Conservation (phyloP, 345 rosid species). For the Pugionium dolabratum region DNA sequence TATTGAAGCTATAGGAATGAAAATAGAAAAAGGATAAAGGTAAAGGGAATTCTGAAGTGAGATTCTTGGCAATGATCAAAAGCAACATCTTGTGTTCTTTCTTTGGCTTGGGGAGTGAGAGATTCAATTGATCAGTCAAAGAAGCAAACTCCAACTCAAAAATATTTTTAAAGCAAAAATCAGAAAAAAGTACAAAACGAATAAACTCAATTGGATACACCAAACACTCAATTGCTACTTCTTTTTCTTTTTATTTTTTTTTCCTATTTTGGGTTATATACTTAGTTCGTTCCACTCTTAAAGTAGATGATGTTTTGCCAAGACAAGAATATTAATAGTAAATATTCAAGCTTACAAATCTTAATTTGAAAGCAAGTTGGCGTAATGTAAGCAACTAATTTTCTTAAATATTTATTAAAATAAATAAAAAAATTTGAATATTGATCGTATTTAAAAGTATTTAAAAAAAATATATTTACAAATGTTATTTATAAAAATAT, state of each 20-base stretch:
- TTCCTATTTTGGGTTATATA: slow-evolving; percentile 33
- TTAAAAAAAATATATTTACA: too few species aligned
- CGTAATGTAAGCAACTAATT: too few species aligned
- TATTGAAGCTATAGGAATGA: slow-evolving; percentile 24
- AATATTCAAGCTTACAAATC: slow-evolving; percentile 14
- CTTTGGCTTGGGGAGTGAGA: slow-evolving; percentile 41
- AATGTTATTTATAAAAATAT: too few species aligned
- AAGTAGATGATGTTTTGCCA: slow-evolving; percentile 39
- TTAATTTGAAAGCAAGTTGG: slow-evolving; percentile 30
- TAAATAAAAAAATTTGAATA: too few species aligned
- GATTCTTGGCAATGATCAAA: slow-evolving; percentile 47
- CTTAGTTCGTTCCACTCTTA: slow-evolving; percentile 38
- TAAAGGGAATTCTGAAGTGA: slow-evolving; percentile 39
- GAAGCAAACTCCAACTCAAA: slow-evolving; percentile 44
- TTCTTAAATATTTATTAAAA: too few species aligned
- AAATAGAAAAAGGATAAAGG: slow-evolving; percentile 28
- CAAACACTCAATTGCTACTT: slow-evolving; percentile 42
- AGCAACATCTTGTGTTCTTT: slow-evolving; percentile 43
- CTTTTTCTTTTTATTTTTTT: slow-evolving; percentile 27
- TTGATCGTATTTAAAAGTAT: too few species aligned
- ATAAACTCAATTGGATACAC: slow-evolving; percentile 35
- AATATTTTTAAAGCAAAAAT: slow-evolving; percentile 31
- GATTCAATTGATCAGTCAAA: slow-evolving; percentile 46
- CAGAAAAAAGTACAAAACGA: slow-evolving; percentile 33
- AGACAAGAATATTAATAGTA: slow-evolving; percentile 36